phyloP scores from a whole-genome alignment of 805 yeast genomes.

The Barnettozyma sucrosica region DNA sequence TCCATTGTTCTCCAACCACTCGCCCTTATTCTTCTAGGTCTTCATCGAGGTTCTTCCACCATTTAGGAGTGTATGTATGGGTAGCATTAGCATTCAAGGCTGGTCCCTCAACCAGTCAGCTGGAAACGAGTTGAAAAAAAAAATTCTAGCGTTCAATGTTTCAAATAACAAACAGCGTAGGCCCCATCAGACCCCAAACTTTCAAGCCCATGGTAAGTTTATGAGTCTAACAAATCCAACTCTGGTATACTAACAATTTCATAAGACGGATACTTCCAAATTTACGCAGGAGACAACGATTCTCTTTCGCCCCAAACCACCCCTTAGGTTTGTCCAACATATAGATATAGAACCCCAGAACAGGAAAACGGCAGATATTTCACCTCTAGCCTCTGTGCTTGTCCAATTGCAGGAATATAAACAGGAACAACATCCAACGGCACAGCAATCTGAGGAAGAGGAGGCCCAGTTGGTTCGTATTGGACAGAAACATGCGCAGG shows the following conservation, averaged over 20 bases:
- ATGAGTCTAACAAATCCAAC: neutral
- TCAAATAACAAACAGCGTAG: too few relatives aligned
- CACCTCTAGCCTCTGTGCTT: constrained; percentile 19
- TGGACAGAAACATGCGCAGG: constrained; percentile 24
- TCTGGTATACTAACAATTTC: neutral
- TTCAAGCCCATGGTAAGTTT: neutral
- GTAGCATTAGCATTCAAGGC: too few relatives aligned
- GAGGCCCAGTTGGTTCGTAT: constrained; percentile 27
- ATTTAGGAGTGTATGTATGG: too few relatives aligned
- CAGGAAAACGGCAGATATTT: constrained; percentile 17
- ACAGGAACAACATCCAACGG: constrained; percentile 12
- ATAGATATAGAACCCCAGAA: constrained; percentile 15
- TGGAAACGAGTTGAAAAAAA: too few relatives aligned
- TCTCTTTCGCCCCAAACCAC: constrained; percentile 32
- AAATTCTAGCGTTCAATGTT: too few relatives aligned
- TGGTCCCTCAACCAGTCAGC: too few relatives aligned
- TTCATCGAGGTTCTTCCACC: too few relatives aligned
- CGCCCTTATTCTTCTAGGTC: too few relatives aligned
- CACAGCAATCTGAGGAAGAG: constrained; percentile 24
- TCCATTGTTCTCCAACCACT: too few relatives aligned
- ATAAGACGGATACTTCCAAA: constrained; percentile 29
- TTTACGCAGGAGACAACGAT: constrained; percentile 35
- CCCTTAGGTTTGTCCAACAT: constrained; percentile 17
- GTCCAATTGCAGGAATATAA: constrained; percentile 25
- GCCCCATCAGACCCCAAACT: neutral